Percentiles rank a stretch among this genome's conserved stretches.
Conservation (phyloP, 164 flowering plant genomes). For the Aristolochia contorta region DNA sequence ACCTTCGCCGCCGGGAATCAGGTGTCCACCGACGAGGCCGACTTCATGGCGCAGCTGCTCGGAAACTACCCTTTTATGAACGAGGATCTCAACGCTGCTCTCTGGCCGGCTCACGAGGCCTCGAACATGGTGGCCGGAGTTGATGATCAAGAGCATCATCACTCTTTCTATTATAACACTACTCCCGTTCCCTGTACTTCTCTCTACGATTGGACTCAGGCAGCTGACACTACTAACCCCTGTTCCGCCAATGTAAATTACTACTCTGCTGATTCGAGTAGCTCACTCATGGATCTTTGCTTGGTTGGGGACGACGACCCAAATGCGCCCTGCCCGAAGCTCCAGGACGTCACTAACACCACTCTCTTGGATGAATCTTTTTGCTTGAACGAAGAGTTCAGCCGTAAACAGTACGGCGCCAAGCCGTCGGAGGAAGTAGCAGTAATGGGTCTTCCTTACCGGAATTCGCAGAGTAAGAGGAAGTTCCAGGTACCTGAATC, state of each 20-base stretch:
- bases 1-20: constrained; percentile 23
- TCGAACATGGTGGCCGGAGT: constrained; percentile 6
- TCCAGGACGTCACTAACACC: constrained; percentile 8
- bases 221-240: constrained; percentile 19
- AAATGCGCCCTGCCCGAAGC: constrained; percentile 6
- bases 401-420: constrained; percentile 14
- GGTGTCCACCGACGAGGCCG: constrained; percentile 43
- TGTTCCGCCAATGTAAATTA: constrained; percentile 18
- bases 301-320: constrained; percentile 17
- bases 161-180: constrained; percentile 12
- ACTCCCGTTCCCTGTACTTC: not conserved
- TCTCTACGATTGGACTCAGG: constrained; percentile 20
- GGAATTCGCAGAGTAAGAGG: constrained; percentile 13
- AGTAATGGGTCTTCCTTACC: constrained; percentile 7
- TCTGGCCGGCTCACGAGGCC: constrained; percentile 20
- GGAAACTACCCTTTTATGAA: constrained; percentile 16
- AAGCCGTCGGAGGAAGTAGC: constrained; percentile 5
- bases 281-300: constrained; percentile 24
- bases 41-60: constrained; percentile 63
- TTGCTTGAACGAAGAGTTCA: constrained; percentile 24
- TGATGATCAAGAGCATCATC: constrained; percentile 9
- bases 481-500: constrained; percentile 10
- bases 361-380: constrained; percentile 20
- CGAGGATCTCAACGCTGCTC: constrained; percentile 9
- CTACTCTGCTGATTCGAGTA: constrained; percentile 15